These are phyloP conservation scores for Lagenidium sp. DNA, from an alignment of 352 stramenopile species.

Conservation along the genomic window DNA sequence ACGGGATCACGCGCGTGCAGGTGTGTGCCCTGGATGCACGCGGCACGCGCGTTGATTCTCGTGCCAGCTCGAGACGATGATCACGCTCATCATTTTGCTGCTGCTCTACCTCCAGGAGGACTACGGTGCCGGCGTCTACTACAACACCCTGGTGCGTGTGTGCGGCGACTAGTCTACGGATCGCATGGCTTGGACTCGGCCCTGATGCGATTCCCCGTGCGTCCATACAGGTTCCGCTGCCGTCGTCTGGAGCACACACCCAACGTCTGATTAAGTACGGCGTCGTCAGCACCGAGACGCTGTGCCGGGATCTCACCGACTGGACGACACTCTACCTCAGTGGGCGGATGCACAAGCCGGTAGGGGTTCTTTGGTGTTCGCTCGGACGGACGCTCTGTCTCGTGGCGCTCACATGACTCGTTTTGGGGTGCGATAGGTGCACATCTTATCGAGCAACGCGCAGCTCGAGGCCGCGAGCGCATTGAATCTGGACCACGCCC, in stretches of 20 bases:
- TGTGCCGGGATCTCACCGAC: slow-evolving; percentile 62
- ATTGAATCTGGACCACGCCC: slow-evolving; percentile 58
- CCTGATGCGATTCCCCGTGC: no score
- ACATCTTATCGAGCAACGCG: slow-evolving; percentile 36
- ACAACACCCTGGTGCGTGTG: slow-evolving; percentile 82
- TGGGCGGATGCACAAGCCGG: slow-evolving; percentile 81
- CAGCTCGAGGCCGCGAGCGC: slow-evolving; percentile 39
- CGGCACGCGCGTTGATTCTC: no score
- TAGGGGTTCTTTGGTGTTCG: no score
- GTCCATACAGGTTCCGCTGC: slow-evolving; percentile 35
- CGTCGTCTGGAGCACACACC: slow-evolving; percentile 38
- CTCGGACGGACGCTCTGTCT: no score
- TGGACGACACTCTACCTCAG: slow-evolving; percentile 87
- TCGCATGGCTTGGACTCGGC: no score
- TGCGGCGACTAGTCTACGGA: no score
- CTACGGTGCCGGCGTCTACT: slow-evolving; percentile 75
- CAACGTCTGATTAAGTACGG: slow-evolving; percentile 85
- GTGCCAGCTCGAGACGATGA: no score
- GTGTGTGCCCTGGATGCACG: slow-evolving; percentile 8
- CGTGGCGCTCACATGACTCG: no score
- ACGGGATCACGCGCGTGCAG: slow-evolving; percentile 48
- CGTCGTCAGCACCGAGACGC: slow-evolving; percentile 70
- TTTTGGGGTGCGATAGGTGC: slow-evolving; percentile 35
- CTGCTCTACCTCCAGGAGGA: slow-evolving; percentile 36
- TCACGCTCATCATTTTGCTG: no score